phyloP scores from a whole-genome alignment of 2,329 filamentous ascomycete species.

The Tolypocladium ophioglossoides region DNA sequence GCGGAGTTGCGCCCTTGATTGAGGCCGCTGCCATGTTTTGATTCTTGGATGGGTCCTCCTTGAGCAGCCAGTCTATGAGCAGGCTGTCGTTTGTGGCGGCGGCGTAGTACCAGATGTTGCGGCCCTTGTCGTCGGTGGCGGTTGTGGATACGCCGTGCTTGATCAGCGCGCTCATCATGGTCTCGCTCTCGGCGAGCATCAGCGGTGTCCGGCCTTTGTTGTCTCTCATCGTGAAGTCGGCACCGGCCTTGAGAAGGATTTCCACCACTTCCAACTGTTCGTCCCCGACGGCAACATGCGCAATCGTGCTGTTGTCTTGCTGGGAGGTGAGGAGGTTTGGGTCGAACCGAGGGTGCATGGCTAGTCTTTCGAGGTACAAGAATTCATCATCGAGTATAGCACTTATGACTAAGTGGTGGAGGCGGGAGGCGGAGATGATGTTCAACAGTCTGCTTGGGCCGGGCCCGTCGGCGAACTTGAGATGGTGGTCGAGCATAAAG shows the following conservation, averaged over 20 bases:
- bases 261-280: slow-evolving; percentile 15
- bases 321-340: slow-evolving; percentile 11
- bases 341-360: slow-evolving; percentile 19
- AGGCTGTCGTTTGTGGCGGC: slow-evolving; percentile 20
- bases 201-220: slow-evolving; percentile 21
- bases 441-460: slow-evolving; percentile 3
- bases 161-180: slow-evolving; percentile 16
- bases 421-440: slow-evolving; percentile 8
- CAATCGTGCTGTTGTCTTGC: slow-evolving; percentile 13
- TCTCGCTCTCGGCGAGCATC: slow-evolving; percentile 18
- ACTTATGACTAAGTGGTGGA: slow-evolving; percentile 11
- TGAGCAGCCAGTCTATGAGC: slow-evolving; percentile 18
- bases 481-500: slow-evolving; percentile 1
- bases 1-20: slow-evolving; percentile 15
- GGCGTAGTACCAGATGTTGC: slow-evolving; percentile 27
- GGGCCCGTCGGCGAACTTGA: slow-evolving; percentile 5
- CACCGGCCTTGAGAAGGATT: slow-evolving; percentile 14
- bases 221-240: slow-evolving; percentile 17
- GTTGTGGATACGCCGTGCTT: slow-evolving; percentile 15
- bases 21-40: slow-evolving; percentile 15
- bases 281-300: slow-evolving; percentile 19
- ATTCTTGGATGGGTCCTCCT: slow-evolving; percentile 15
- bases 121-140: slow-evolving; percentile 17
- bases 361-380: slow-evolving; percentile 15
- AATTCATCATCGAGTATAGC: slow-evolving; percentile 15